A percentile compares a stretch with the other conserved stretches of the same genome.
Conservation (phyloP, 306 rosid genomes). For the Bauhinia variegata region DNA sequence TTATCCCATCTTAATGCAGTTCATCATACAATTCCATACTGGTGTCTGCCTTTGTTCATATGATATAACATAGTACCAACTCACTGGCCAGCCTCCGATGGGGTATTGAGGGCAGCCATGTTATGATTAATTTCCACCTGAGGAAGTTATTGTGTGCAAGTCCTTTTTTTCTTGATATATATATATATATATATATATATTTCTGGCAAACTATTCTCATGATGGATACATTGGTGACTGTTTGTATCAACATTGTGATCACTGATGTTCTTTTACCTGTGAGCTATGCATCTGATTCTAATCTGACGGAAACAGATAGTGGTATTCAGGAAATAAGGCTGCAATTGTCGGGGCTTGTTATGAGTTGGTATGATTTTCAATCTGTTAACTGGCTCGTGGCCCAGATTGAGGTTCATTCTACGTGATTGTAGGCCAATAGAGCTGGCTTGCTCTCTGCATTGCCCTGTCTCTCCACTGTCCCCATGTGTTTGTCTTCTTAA, state of each 20-base stretch:
- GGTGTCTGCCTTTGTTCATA: slow-evolving; percentile 11
- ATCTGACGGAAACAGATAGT: slow-evolving; percentile 7
- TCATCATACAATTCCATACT: slow-evolving; percentile 29
- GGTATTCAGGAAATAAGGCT: background rate
- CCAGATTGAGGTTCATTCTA: slow-evolving; percentile 8
- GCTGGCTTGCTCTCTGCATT: background rate
- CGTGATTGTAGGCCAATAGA: too few species aligned
- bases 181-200: too few species aligned
- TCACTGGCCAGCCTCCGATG: slow-evolving; percentile 28
- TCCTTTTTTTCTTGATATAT: slow-evolving; percentile 34
- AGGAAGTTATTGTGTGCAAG: slow-evolving; percentile 19
- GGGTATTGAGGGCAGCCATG: slow-evolving; percentile 4
- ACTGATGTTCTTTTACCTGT: slow-evolving; percentile 8
- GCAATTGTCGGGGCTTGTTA: too few species aligned
- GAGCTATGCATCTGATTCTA: slow-evolving; percentile 25
- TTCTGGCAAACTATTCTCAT: slow-evolving; percentile 15
- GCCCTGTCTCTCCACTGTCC: slow-evolving; percentile 27
- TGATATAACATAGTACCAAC: slow-evolving; percentile 10
- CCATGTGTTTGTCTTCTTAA: slow-evolving; percentile 4
- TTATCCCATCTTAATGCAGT: slow-evolving; percentile 28
- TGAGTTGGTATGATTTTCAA: background rate
- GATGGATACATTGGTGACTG: background rate
- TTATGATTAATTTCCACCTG: slow-evolving; percentile 31
- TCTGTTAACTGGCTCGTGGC: background rate
- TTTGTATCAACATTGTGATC: slow-evolving; percentile 18